Conservation (phyloP, 2,329 filamentous ascomycete genomes). For the Coleophoma crateriformis region DNA sequence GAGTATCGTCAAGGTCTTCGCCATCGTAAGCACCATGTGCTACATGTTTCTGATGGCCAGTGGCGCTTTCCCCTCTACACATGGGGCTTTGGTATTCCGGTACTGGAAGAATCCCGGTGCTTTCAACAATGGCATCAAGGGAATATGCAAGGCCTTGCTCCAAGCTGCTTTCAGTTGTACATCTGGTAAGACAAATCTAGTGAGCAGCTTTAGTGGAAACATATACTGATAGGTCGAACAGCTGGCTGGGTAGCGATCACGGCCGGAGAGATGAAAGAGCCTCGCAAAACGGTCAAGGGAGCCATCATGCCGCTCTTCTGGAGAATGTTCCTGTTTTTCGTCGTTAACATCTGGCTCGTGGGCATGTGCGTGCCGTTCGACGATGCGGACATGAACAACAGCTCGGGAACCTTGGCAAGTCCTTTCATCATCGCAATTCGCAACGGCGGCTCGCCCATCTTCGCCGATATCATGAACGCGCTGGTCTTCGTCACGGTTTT, state of each 20-base stretch:
- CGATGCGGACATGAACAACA: conserved; percentile 16
- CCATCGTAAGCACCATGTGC: conserved; percentile 56
- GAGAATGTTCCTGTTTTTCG: conserved; percentile 36
- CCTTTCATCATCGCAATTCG: conserved; percentile 45
- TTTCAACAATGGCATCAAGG: conserved; percentile 52
- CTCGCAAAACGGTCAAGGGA: conserved; percentile 37
- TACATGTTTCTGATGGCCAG: conserved; percentile 51
- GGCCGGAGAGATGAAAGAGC: conserved; percentile 50
- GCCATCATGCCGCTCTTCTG: conserved; percentile 35
- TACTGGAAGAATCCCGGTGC: conserved; percentile 53
- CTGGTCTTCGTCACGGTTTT: conserved; percentile 43
- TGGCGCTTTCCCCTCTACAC: conserved; percentile 37
- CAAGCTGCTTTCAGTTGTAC: conserved; percentile 55
- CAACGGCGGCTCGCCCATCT: conserved; percentile 39
- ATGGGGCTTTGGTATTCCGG: conserved; percentile 21
- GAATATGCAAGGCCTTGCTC: conserved; percentile 55
- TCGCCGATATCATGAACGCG: conserved; percentile 45
- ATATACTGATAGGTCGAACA: not conserved
- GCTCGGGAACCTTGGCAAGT: conserved; percentile 13
- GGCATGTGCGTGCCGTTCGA: conserved; percentile 32
- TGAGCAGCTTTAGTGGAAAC: not conserved
- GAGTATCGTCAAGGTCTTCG: conserved; percentile 47
- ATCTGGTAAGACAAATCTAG: conserved; percentile 34
- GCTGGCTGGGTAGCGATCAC: conserved; percentile 53
- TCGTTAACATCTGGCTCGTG: conserved; percentile 33